Conservation (phyloP, 2,329 filamentous ascomycete species). For the Nothophoma quercina region DNA sequence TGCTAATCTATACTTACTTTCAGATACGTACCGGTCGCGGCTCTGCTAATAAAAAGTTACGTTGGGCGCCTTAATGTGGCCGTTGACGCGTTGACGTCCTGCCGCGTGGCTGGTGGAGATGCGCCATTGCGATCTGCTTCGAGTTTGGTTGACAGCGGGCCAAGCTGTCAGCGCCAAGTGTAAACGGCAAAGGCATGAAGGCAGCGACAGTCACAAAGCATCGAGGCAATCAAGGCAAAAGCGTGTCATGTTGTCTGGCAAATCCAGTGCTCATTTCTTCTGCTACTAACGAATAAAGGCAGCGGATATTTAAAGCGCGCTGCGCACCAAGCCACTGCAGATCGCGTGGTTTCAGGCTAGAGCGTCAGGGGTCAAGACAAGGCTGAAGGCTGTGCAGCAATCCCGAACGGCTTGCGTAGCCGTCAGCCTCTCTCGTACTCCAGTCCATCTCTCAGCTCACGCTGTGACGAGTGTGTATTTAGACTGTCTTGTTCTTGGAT, state of each 20-base stretch:
- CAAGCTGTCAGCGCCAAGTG: not conserved
- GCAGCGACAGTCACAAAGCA: not conserved
- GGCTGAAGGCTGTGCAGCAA: conserved; percentile 16
- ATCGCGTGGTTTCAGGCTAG: conserved; percentile 12
- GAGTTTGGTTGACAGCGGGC: not conserved
- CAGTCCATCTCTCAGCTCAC: not conserved
- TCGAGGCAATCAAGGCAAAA: not conserved
- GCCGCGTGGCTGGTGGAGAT: conserved; percentile 5
- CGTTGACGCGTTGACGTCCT: not conserved
- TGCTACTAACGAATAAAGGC: not conserved
- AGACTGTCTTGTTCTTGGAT: not conserved
- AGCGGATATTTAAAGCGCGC: conserved; percentile 12
- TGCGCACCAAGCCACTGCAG: conserved; percentile 15
- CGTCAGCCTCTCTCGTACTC: conserved; percentile 11
- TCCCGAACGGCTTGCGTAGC: conserved; percentile 10
- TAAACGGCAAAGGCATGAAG: conserved; percentile 6
- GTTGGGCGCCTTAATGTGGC: not conserved
- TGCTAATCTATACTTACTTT: not conserved
- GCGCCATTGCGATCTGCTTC: not conserved
- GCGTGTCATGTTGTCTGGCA: not conserved
- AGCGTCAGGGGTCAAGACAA: conserved; percentile 10
- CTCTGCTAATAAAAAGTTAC: too few relatives aligned
- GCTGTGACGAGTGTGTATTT: not conserved
- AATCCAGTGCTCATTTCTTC: too few relatives aligned
- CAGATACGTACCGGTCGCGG: not conserved